Conservation (phyloP, 169 alveolate species). For the Eimeria tenella region DNA sequence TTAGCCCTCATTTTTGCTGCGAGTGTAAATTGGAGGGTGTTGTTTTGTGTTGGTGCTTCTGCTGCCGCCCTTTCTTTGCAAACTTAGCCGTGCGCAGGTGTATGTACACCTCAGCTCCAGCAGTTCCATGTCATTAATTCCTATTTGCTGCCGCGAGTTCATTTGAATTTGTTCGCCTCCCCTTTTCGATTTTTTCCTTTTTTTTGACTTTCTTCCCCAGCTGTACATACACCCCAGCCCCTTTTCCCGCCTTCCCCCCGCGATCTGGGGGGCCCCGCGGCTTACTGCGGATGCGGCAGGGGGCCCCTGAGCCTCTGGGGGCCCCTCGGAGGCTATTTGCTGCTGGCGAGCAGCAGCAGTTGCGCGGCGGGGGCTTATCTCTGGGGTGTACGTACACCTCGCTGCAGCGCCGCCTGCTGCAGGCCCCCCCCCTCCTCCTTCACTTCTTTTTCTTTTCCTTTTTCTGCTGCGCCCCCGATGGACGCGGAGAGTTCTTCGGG, state of each 20-base stretch:
- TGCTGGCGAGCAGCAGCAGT: background rate
- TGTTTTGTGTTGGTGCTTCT: too few relatives aligned
- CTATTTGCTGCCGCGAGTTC: too few relatives aligned
- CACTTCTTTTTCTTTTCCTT: background rate
- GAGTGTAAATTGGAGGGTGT: too few relatives aligned
- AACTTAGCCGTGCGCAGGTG: background rate
- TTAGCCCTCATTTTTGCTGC: background rate
- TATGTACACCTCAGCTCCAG: constrained; percentile 3
- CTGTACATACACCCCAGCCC: background rate
- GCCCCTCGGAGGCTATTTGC: background rate
- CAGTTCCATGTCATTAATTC: background rate
- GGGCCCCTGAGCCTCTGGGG: constrained; percentile 35
- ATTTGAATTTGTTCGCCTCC: background rate
- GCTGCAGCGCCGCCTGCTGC: background rate
- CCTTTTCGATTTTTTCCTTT: background rate
- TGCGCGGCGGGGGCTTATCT: background rate
- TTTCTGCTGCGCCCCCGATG: background rate
- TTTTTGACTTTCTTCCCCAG: background rate
- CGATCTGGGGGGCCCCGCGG: constrained; percentile 7
- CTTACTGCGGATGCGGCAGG: background rate
- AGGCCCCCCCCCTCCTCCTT: background rate
- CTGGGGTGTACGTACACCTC: constrained; percentile 21
- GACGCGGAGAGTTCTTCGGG: too few relatives aligned
- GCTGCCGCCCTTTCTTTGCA: background rate
- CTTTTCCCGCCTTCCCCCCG: background rate